Percentiles rank a stretch among this genome's conserved stretches.
These are phyloP conservation scores for Monosporascus sp. DNA, from an alignment of 2,329 filamentous ascomycete genomes.

Conservation along the genomic window DNA sequence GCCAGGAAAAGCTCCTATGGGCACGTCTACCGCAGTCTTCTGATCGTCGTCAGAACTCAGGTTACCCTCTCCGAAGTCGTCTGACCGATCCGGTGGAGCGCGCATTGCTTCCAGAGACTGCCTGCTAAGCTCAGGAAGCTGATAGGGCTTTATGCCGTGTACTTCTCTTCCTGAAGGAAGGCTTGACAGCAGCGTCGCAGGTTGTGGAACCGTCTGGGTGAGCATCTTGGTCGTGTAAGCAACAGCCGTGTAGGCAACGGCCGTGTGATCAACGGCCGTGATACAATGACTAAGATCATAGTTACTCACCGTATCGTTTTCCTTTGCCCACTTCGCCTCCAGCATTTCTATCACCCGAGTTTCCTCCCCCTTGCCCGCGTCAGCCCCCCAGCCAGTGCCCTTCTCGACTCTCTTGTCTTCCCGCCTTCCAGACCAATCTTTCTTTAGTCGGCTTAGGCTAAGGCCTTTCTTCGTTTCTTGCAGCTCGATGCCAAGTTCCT, in stretches of 20 bases:
- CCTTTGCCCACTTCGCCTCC: slow-evolving; percentile 81
- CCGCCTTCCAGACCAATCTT: slow-evolving; percentile 65
- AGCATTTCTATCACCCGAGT: slow-evolving; percentile 80
- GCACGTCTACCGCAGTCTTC: slow-evolving; percentile 14
- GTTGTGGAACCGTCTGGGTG: slow-evolving; percentile 69
- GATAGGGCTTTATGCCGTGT: slow-evolving; percentile 64
- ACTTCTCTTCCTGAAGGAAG: slow-evolving; percentile 90
- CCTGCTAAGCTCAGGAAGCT: slow-evolving; percentile 59
- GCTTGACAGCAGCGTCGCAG: slow-evolving; percentile 64
- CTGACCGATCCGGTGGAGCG: slow-evolving; percentile 42
- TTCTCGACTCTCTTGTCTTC: slow-evolving; percentile 78
- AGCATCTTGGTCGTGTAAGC: slow-evolving; percentile 55
- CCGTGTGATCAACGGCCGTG: slow-evolving; percentile 6
- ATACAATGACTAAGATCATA: not conserved
- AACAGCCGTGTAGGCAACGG: slow-evolving; percentile 7
- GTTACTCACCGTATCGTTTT: slow-evolving; percentile 77
- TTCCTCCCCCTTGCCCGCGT: slow-evolving; percentile 83
- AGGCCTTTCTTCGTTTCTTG: slow-evolving; percentile 46
- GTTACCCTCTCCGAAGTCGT: slow-evolving; percentile 34
- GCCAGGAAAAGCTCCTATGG: slow-evolving; percentile 23
- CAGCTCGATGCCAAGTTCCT: slow-evolving; percentile 63
- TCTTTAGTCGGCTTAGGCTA: slow-evolving; percentile 52
- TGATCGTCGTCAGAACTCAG: slow-evolving; percentile 41
- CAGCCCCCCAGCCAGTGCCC: slow-evolving; percentile 68
- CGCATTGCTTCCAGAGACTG: slow-evolving; percentile 60